Evolutionary conservation across 257 asterid species (phyloP), one percentile per base, ranked within the genome.

Genomic region (Agastache rugosa): DNA sequence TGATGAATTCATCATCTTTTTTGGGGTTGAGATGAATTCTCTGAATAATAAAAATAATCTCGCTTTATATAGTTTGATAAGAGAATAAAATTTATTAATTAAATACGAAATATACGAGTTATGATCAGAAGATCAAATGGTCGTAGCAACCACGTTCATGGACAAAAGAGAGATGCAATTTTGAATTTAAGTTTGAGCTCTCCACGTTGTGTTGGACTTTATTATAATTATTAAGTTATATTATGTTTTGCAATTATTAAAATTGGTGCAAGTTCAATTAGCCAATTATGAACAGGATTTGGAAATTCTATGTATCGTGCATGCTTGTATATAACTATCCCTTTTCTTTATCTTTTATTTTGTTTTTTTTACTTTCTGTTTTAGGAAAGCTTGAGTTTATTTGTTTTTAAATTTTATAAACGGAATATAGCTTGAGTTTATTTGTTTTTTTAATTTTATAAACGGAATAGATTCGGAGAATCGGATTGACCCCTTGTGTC

Each of bases 91-190:
- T 6, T 1, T 58, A 5, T 31, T 58, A 29, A 29, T 29, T 59
- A 59, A 19, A 27, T 27, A 58, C 19, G 35, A 25, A 58, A 0
- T 0, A 25, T 58, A 2, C 12, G 44, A 67, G 34, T 35, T 4
- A 14, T 16, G 79, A 47, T 44, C n/a, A 45, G 63, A 35, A 59
- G 29, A 8, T 41, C 56, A 50, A 20, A 81, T 61, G 61, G 72
- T 84, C 74, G 85, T 84, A 78, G 89, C 78, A 80, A 78, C 68
- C 91, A 87, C 91, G 91, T 82, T 62, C 78, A 64, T 67, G 58
- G 63, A 48, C n/a, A 0, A 0, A 5, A 48, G 39, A 66, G 23
- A 23, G 55, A 60, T 17, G 66, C 48, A 23, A 8, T n/a, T 16
- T 47, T 58, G 31, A 51, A 59, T 23, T 54, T n/a, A 14, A 69